Percentiles rank a stretch among this genome's conserved stretches.
Evolutionary conservation across 495 filamentous ascomycete genomes (phyloP).

Genomic region (Aspergillus leporis): DNA sequence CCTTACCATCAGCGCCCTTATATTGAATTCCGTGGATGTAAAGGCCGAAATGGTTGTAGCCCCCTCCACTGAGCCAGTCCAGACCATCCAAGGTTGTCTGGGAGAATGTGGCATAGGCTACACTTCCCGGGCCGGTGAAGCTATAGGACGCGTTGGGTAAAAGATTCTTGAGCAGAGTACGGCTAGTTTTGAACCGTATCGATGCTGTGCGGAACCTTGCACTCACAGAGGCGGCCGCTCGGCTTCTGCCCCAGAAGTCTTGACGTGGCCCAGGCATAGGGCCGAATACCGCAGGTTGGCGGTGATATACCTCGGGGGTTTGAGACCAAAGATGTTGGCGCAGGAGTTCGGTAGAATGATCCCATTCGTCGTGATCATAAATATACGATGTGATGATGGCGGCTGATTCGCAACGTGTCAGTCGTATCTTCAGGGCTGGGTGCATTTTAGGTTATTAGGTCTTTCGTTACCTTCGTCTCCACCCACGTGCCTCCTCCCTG

Average conservation of each 20-base stretch:
- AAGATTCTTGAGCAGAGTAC: slow-evolving; percentile 57
- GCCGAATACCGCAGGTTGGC: slow-evolving; percentile 57
- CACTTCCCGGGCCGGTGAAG: slow-evolving; percentile 49
- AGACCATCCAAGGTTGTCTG: slow-evolving; percentile 50
- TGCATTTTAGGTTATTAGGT: neutral
- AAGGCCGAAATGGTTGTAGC: slow-evolving; percentile 56
- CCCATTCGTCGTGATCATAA: slow-evolving; percentile 60
- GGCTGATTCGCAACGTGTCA: slow-evolving; percentile 31
- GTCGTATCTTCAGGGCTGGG: neutral
- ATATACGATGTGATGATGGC: slow-evolving; percentile 53
- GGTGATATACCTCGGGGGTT: slow-evolving; percentile 45
- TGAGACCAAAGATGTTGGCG: slow-evolving; percentile 45
- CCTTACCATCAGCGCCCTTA: slow-evolving; percentile 46
- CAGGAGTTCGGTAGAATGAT: slow-evolving; percentile 52
- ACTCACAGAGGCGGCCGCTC: slow-evolving; percentile 23
- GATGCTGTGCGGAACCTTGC: slow-evolving; percentile 52
- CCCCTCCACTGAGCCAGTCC: slow-evolving; percentile 56
- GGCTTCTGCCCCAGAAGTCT: slow-evolving; percentile 29
- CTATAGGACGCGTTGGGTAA: slow-evolving; percentile 45
- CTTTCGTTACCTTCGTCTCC: slow-evolving; percentile 23
- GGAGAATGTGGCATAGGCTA: slow-evolving; percentile 51
- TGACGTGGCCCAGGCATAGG: slow-evolving; percentile 57
- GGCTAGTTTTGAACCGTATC: slow-evolving; percentile 57
- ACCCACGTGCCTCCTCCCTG: slow-evolving; percentile 24
- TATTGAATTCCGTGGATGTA: slow-evolving; percentile 61